Evolutionary conservation across 78 protist genomes (phyloP), one percentile per base, ranked within the genome.

Genomic region (Fonticula alba): DNA sequence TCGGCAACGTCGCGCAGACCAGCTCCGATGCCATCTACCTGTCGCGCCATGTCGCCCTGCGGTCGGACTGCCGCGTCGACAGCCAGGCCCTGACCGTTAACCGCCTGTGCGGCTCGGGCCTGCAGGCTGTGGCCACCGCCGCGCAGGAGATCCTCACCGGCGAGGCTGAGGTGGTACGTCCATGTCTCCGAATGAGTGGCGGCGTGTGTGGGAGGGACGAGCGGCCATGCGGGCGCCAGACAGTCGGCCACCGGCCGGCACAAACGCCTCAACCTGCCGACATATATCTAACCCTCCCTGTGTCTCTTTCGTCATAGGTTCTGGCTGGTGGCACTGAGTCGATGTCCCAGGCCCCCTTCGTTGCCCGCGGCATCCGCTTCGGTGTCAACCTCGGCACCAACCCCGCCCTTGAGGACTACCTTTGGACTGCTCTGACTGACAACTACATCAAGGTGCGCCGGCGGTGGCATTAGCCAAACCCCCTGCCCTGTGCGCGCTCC

Each of bases 51-150:
- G 74, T 47, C 1, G 74, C 62, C 10, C 59, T 80, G 35, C 65
- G 31, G n/a, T n/a, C 71, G 19, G 85, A 77, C 29, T 2, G 58
- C 36, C 62, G 53, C 35, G 41, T 69, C 29, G 40, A 1, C 26
- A 20, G 59, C 24, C 80, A 83, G 6, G 71, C 76, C 7, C 69
- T 74, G 3, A 38, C 55, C 15, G 62, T 84, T 55, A 84, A 84
- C 75, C 61, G 82, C 2, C 80, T 84, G 54, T 84, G 90, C 56
- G 82, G 85, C 11, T 54, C 75, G 1, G 90, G 85, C 19, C 72
- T 84, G 57, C 64, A 84, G 68, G 6, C 80, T 17, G 51, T 76
- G 10, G 27, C 68, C 46, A 10, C n/a, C 9, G 86, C 35, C 32
- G 62, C 76, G 19, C 62, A 68, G 22, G 64, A 57, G 40, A 77